phyloP scores from a whole-genome alignment of 805 yeast genomes.

The Pichia occidentalis region DNA sequence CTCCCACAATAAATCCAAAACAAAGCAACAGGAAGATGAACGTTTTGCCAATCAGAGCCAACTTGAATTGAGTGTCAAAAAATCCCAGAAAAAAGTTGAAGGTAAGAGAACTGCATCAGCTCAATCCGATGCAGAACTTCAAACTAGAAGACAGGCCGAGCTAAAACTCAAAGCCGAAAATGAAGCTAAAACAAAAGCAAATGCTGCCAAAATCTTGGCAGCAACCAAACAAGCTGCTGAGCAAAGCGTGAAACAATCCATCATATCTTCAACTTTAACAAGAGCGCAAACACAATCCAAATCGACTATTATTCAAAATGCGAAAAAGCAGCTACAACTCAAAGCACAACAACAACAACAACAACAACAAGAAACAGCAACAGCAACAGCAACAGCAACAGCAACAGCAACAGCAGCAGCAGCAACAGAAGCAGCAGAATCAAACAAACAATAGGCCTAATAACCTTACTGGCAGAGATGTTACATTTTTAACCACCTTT shows the following conservation, averaged over 20 bases:
- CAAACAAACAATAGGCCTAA: not conserved
- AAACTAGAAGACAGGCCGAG: slow-evolving; percentile 2
- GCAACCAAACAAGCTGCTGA: not conserved
- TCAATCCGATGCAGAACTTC: too few species aligned
- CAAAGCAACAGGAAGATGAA: too few species aligned
- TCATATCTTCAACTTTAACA: not conserved
- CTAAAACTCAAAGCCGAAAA: not conserved
- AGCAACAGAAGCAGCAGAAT: slow-evolving; percentile 1
- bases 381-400: slow-evolving; percentile 5
- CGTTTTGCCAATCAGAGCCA: too few species aligned
- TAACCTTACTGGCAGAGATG: slow-evolving; percentile 16
- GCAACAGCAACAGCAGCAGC: slow-evolving; percentile 4
- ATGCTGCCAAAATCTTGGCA: not conserved
- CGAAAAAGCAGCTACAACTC: slow-evolving; percentile 10
- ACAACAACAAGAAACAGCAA: slow-evolving; percentile 5
- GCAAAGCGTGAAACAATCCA: not conserved
- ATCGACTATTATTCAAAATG: slow-evolving; percentile 9
- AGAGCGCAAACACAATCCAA: slow-evolving; percentile 9
- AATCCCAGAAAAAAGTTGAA: not conserved
- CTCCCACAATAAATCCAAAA: slow-evolving; percentile 2
- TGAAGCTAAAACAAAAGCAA: not conserved
- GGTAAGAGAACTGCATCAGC: too few species aligned
- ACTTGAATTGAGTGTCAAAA: not conserved
- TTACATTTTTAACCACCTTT: slow-evolving; percentile 23
- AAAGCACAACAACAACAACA: slow-evolving; percentile 7